phyloP scores from a whole-genome alignment of 768 basidiomycete species.

The Serendipita sp. region DNA sequence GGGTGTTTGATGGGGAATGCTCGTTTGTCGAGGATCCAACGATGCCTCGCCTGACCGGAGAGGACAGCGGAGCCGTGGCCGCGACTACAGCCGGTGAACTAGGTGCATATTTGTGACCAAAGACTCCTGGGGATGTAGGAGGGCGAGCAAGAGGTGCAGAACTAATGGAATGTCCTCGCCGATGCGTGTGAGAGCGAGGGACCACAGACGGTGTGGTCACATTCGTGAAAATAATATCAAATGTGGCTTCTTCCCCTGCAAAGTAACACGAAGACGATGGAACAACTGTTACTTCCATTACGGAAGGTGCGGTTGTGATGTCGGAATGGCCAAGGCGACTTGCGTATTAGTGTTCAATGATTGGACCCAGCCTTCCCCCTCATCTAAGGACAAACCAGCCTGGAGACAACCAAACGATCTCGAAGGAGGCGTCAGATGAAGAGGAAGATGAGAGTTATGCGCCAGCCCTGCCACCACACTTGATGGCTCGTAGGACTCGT shows the following conservation, averaged over 20 bases:
- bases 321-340: background rate
- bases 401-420: conserved; percentile 6
- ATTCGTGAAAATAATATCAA: conserved; percentile 77
- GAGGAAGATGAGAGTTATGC: conserved; percentile 51
- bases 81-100: background rate
- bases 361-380: conserved; percentile 42
- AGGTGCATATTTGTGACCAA: conserved; percentile 1
- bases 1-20: background rate
- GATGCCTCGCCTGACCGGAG: too few species aligned
- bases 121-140: conserved; percentile 56
- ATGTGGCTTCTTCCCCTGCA: conserved; percentile 76
- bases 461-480: conserved; percentile 60
- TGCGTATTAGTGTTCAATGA: conserved; percentile 16
- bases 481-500: conserved; percentile 28
- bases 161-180: conserved; percentile 65
- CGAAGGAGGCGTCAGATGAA: conserved; percentile 21
- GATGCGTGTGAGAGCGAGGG: conserved; percentile 24
- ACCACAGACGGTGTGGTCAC: conserved; percentile 37
- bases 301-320: background rate
- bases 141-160: conserved; percentile 67
- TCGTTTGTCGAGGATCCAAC: too few species aligned
- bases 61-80: background rate
- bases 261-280: conserved; percentile 84
- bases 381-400: conserved; percentile 22
- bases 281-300: conserved; percentile 20